Evolutionary conservation across 2,329 filamentous ascomycete genomes (phyloP).

Genomic region (Nigrospora sphaerica): DNA sequence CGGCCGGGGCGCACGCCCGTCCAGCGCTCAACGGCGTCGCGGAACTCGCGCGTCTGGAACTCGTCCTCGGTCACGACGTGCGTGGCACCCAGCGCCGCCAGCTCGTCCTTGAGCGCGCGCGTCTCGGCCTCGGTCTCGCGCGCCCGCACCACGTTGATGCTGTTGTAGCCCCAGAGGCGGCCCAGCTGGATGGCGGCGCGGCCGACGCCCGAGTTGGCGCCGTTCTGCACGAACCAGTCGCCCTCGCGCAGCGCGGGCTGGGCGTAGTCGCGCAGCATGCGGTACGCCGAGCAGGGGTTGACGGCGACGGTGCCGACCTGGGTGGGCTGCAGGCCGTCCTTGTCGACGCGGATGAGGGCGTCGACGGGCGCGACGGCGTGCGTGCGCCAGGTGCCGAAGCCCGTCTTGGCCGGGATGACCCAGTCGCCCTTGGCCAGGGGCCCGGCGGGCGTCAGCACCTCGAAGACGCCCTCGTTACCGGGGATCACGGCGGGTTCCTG

Average conservation of each 20-base stretch:
- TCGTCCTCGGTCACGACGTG: conserved; percentile 50
- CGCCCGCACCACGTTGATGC: conserved; percentile 81
- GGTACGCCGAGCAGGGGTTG: conserved; percentile 91
- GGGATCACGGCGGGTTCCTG: conserved; percentile 67
- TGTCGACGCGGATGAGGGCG: conserved; percentile 42
- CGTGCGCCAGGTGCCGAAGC: conserved; percentile 91
- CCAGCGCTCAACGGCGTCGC: conserved; percentile 52
- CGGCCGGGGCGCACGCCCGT: conserved; percentile 55
- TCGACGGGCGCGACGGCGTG: conserved; percentile 62
- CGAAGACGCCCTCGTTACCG: conserved; percentile 90
- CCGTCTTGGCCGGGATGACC: conserved; percentile 79
- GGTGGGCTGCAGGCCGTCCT: conserved; percentile 60
- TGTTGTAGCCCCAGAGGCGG: conserved; percentile 78
- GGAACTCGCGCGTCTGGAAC: conserved; percentile 53
- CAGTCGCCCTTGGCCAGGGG: conserved; percentile 68
- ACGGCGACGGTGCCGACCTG: conserved; percentile 86
- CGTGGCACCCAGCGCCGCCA: conserved; percentile 47
- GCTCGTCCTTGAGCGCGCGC: conserved; percentile 46
- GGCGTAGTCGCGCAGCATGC: conserved; percentile 79
- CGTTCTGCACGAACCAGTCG: conserved; percentile 96
- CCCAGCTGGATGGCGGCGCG: conserved; percentile 86
- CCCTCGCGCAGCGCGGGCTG: conserved; percentile 50
- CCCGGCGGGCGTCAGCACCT: conserved; percentile 59
- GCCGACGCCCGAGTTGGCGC: conserved; percentile 89
- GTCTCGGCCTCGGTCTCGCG: conserved; percentile 59